Evolutionary conservation across 2,329 filamentous ascomycete genomes (phyloP), one percentile per base, ranked within the genome.

Genomic region (Paramyrothecium roridum): DNA sequence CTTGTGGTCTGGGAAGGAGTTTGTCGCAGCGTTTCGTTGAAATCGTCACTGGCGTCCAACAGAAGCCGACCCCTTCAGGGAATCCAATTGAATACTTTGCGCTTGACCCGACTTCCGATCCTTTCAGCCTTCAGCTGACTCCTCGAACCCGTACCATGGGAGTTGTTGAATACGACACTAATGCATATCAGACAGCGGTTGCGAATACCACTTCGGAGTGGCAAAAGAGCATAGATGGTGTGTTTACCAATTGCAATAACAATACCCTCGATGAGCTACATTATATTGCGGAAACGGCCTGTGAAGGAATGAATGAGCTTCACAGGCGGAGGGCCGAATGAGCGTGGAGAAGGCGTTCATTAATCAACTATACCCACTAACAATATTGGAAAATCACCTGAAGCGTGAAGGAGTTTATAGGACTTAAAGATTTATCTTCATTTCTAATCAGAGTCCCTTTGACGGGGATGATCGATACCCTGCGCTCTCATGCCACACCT

Each of bases 21-120:
- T 54, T 79, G 20, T 74, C 75, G 21, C 74, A 78, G 62, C 76
- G 76, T 50, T 79, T 79, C 56, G 75, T 79, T 53, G 76, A 79
- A 58, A 74, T 78, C 3, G 72, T 70, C 34, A 70, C 64, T 56
- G 76, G 76, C 26, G 61, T 75, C 34, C 58, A 63, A 48, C 76
- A 79, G 56, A 73, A 74, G 17, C 59, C 63, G 21, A 60, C 63
- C 19, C 62, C 67, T 1, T 63, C 64, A 2, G 71, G 73, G 21
- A 63, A 70, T 8, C 60, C 67, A 1, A 63, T 76, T 8, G 64
- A 68, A 33, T 76, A 73, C 56, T 58, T 71, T 17, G 69, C 71
- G 2, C 59, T 55, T 12, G 62, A 70, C 48, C 43, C 61, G 6
- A 56, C 55, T 8, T 52, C 65, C 52, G 70, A 73, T 46, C 43